Evolutionary conservation across 345 rosid species (phyloP).

Genomic region (Gossypium bickii): DNA sequence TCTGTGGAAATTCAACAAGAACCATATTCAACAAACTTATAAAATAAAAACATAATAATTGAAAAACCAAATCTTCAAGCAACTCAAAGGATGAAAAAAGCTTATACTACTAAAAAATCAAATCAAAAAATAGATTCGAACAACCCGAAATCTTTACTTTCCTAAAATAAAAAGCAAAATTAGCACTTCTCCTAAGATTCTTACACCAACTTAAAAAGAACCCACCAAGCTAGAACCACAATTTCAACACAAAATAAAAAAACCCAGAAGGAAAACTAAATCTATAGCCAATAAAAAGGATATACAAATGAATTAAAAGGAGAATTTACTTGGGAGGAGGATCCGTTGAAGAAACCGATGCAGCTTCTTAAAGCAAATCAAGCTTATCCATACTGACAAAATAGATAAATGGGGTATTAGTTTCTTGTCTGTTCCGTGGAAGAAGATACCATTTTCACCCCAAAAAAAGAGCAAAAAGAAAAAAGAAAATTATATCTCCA

Average conservation of each 20-base stretch:
- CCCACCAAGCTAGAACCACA: not conserved
- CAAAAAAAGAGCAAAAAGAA: not conserved
- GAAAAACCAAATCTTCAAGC: conserved; percentile 23
- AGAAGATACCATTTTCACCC: not conserved
- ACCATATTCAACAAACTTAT: not conserved
- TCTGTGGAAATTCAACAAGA: not conserved
- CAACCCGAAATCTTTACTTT: not conserved
- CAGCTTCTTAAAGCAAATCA: conserved; percentile 3
- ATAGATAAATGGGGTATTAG: not conserved
- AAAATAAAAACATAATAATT: not conserved
- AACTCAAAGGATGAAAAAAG: conserved; percentile 41
- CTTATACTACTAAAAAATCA: conserved; percentile 62
- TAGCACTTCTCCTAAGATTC: not conserved
- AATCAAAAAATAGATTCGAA: conserved; percentile 57
- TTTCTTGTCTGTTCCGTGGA: not conserved
- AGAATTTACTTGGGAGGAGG: conserved; percentile 6
- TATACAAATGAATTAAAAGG: not conserved
- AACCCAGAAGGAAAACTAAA: not conserved
- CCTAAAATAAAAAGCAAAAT: not conserved
- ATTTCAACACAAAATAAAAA: not conserved
- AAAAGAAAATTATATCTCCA: not conserved
- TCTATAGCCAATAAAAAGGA: not conserved
- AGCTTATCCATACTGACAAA: not conserved
- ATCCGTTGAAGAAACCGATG: conserved; percentile 4
- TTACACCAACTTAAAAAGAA: not conserved